Conservation (phyloP, 768 basidiomycete genomes). For the Phylloporus rhodoxanthus region DNA sequence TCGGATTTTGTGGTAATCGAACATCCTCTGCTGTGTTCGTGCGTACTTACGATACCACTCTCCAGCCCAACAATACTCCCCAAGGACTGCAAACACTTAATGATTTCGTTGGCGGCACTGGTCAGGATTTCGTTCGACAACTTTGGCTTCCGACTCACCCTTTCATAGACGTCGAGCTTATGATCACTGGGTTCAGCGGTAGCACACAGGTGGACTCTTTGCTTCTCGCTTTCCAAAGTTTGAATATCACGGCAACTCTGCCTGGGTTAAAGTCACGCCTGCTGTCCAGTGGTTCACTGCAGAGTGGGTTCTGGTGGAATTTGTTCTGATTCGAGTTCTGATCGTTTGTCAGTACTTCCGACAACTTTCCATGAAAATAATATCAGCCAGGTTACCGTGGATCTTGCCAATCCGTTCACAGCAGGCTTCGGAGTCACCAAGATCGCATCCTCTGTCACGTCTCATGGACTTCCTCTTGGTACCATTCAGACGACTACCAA, state of each 20-base stretch:
- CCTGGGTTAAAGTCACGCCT: conserved; percentile 57
- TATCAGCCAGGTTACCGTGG: conserved; percentile 58
- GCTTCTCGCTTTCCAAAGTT: conserved; percentile 52
- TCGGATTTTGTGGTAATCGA: conserved; percentile 44
- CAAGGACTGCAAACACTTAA: conserved; percentile 58
- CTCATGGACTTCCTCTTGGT: conserved; percentile 58
- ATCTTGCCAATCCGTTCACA: conserved; percentile 64
- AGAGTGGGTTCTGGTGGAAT: conserved; percentile 32
- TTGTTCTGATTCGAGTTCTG: background rate
- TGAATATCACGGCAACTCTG: conserved; percentile 50
- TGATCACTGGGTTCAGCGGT: conserved; percentile 52
- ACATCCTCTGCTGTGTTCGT: background rate
- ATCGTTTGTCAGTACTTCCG: conserved; percentile 42
- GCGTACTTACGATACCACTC: conserved; percentile 1
- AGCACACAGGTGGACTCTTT: conserved; percentile 59
- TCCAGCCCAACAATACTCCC: conserved; percentile 53
- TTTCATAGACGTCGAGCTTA: conserved; percentile 46
- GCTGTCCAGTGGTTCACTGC: conserved; percentile 50
- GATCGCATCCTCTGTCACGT: conserved; percentile 55
- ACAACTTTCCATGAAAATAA: conserved; percentile 60
- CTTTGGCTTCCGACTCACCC: background rate
- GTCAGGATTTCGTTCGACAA: conserved; percentile 24
- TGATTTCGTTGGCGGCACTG: conserved; percentile 60
- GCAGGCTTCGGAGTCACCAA: conserved; percentile 50
- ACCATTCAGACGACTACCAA: conserved; percentile 48